Base-by-base conservation (phyloP, 257 asterid species). In the Hygrophila difformis region DNA sequence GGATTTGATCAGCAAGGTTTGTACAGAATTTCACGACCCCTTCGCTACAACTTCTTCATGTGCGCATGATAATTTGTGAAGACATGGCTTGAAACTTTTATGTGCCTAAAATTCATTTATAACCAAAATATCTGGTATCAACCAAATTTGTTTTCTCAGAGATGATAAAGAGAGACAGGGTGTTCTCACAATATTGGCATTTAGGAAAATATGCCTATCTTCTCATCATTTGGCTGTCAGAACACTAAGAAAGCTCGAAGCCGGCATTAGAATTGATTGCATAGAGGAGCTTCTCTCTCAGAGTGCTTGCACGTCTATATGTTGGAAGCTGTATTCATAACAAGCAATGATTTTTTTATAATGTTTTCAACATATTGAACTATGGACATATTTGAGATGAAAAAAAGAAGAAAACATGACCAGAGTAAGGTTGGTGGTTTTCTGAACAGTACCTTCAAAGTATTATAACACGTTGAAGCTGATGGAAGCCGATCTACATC, bases 401-500 rank as follows among this genome's bases (percentile, higher is more conserved):
- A 52, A n/a, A n/a, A n/a, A n/a, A n/a, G n/a, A n/a, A n/a, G 53
- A 47, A 39, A 47, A 20, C 16, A 57, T 19, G 16, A 24, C 44
- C 36, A 21, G 54, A 42, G 35, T n/a, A n/a, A n/a, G n/a, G n/a
- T n/a, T n/a, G n/a, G 49, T 13, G 52, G 49, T 18, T 18, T 41
- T 52, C 12, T 38, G 51, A 45, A 57, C 8, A 5, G 53, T 72
- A 89, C 96, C 98, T 85, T 85, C 50, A 89, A 71, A 59, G 94
- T 85, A 68, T 89, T 85, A 60, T 89, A 89, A 67, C 98, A 89
- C 19, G 98, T 89, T 38, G 98, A 89, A 63, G 98, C 96, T 46
- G 98, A 89, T 48, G 98, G 98, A 65, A 89, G 96, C 54, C 98
- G 82, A 67, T 85, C 98, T 67, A 85, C 96, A 68, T 89, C 96